phyloP scores from a whole-genome alignment of 306 rosid species.

The Malus orientalis region DNA sequence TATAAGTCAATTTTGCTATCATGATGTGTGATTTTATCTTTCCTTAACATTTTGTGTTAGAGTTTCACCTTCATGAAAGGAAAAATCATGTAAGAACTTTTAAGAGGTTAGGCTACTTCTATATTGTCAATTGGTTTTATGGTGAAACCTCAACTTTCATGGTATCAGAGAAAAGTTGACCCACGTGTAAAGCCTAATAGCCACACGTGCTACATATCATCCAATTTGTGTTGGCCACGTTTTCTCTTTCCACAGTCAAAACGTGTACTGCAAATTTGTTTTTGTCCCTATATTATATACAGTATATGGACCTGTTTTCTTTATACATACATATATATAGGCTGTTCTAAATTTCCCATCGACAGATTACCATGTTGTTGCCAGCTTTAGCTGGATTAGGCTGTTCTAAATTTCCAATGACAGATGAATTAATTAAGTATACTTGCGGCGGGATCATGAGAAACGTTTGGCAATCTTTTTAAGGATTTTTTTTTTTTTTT shows the following conservation, averaged over 20 bases:
- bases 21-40: too few relatives aligned
- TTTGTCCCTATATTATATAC: not conserved
- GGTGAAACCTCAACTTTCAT: too few relatives aligned
- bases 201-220: rapidly evolving
- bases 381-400: not conserved
- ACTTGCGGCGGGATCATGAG: not conserved
- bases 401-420: not conserved
- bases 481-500: not conserved
- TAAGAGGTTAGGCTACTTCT: rapidly evolving
- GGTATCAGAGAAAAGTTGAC: too few relatives aligned
- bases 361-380: not conserved
- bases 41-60: too few relatives aligned
- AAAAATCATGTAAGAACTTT: rapidly evolving
- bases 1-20: too few relatives aligned
- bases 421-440: not conserved
- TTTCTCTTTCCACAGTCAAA: too few relatives aligned
- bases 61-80: too few relatives aligned
- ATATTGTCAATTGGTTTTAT: too few relatives aligned
- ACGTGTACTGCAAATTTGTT: too few relatives aligned
- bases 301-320: too few relatives aligned
- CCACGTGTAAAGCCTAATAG: too few relatives aligned
- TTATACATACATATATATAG: not conserved
- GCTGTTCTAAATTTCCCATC: not conserved
- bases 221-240: too few relatives aligned
- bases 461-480: not conserved